Evolutionary conservation across 257 asterid genomes (phyloP), one percentile per base, ranked within the genome.

Genomic region (Solanum arcanum): DNA sequence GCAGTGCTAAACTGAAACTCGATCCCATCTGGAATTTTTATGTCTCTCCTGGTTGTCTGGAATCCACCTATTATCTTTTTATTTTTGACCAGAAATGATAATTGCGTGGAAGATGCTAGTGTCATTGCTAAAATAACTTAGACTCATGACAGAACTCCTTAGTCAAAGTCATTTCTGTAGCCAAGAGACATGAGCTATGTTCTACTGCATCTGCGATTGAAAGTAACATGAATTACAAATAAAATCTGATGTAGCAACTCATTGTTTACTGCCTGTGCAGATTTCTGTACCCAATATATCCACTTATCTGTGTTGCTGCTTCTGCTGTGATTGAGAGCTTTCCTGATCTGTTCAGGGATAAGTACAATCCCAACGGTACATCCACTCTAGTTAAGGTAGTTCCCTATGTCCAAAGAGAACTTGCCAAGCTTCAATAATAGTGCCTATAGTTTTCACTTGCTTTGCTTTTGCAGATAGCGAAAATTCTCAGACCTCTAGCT

Each of bases 241-340:
- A 82, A 80, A 87, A 87, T 52, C 77, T 87, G 70, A 37, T 86
- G 78, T 75, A 91, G 49, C 69, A 85, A 59, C 84, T 88, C 86
- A 84, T 84, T 88, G 20, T 86, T 39, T 77, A 86, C 85, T 86
- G 83, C 83, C 27, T 88, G 87, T 92, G 90, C 95, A 96, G 99
- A 91, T 97, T 97, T 88, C 98, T 97, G 78, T 97, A 97, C 91
- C 99, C 99, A 80, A 93, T 97, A 90, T 97, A 96, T 91, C 99
- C 99, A 46, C 98, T 97, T 89, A 95, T 97, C 56, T 96, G 99
- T 90, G 96, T 96, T 86, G 99, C 99, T 91, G 99, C 99, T 89
- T 92, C 99, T 75, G 99, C 99, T 92, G 98, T 93, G 89, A 95
- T 96, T 88, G 99, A 97, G 90, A 92, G 97, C 92, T 92, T 97